Percentiles rank a stretch among this genome's conserved stretches.
Conservation (phyloP, 139 green algal species). For the Chlorella sorokiniana region DNA sequence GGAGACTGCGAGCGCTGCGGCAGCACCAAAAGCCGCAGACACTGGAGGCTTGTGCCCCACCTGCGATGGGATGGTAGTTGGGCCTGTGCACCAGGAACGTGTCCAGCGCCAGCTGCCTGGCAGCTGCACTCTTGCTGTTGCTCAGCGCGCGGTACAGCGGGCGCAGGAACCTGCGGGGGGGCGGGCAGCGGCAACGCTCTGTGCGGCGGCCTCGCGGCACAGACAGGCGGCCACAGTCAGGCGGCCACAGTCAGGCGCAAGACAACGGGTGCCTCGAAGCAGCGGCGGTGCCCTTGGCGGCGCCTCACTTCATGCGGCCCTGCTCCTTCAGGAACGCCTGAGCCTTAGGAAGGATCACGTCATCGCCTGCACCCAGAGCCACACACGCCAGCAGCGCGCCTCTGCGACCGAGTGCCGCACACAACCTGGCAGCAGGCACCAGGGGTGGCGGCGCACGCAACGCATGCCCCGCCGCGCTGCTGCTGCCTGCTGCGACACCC, state of each 20-base stretch:
- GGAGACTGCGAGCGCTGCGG: too few species aligned
- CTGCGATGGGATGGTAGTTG: constrained; percentile 87
- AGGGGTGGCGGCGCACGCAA: too few species aligned
- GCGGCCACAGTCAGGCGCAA: neutral
- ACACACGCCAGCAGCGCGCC: neutral
- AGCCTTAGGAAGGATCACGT: constrained; percentile 43
- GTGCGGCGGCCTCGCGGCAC: too few species aligned
- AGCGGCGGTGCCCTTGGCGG: neutral
- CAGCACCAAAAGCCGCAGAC: neutral
- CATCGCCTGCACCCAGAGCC: constrained; percentile 55
- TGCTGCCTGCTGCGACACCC: too few species aligned
- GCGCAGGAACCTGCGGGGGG: constrained; percentile 38
- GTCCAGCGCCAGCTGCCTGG: constrained; percentile 55
- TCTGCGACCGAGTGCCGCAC: too few species aligned
- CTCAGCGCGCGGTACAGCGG: constrained; percentile 79
- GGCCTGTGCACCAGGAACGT: constrained; percentile 59
- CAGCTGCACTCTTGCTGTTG: constrained; percentile 37
- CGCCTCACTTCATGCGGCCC: constrained; percentile 78
- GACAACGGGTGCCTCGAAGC: neutral
- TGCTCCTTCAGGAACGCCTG: constrained; percentile 67
- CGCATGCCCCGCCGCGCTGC: too few species aligned
- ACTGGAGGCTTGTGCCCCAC: neutral
- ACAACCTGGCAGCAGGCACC: too few species aligned
- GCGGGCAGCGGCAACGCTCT: too few species aligned
- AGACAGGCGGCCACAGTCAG: too few species aligned